These are phyloP conservation scores for Dissoconium aciculare DNA, from an alignment of 2,329 filamentous ascomycete genomes.

Conservation along the genomic window DNA sequence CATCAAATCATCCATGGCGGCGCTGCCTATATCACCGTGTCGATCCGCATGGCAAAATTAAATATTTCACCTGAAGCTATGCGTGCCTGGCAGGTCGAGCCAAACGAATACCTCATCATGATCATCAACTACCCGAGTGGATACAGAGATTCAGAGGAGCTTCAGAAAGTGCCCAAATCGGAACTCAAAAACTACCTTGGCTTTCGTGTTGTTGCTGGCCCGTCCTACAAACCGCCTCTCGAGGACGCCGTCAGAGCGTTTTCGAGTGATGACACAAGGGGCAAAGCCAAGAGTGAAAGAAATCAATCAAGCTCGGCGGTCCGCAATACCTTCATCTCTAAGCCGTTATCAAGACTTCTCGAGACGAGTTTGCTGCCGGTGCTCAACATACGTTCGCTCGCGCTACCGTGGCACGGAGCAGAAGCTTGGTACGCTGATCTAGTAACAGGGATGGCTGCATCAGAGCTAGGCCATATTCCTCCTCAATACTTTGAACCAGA, in stretches of 20 bases:
- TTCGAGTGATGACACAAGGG: slow-evolving; percentile 21
- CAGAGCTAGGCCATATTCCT: slow-evolving; percentile 17
- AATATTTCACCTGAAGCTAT: slow-evolving; percentile 59
- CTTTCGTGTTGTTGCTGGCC: slow-evolving; percentile 56
- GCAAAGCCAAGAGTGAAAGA: slow-evolving; percentile 31
- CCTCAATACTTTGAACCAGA: slow-evolving; percentile 27
- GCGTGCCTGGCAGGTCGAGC: slow-evolving; percentile 58
- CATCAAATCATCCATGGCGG: slow-evolving; percentile 33
- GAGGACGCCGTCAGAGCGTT: slow-evolving; percentile 41
- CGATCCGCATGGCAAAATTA: slow-evolving; percentile 54
- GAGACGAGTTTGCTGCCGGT: slow-evolving; percentile 37
- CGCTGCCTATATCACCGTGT: slow-evolving; percentile 46
- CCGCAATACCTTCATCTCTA: slow-evolving; percentile 41
- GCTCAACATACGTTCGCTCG: slow-evolving; percentile 38
- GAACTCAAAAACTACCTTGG: slow-evolving; percentile 29
- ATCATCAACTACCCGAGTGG: slow-evolving; percentile 49
- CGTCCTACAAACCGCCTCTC: slow-evolving; percentile 55
- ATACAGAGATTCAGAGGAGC: slow-evolving; percentile 46
- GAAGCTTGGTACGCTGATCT: slow-evolving; percentile 39
- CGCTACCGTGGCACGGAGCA: slow-evolving; percentile 52
- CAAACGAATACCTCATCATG: slow-evolving; percentile 56
- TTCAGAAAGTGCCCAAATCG: slow-evolving; percentile 30
- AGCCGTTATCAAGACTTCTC: slow-evolving; percentile 47
- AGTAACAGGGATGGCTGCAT: slow-evolving; percentile 7
- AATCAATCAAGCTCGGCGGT: slow-evolving; percentile 31